Conservation (phyloP, 2,329 filamentous ascomycete species). For the Fusarium setosum region DNA sequence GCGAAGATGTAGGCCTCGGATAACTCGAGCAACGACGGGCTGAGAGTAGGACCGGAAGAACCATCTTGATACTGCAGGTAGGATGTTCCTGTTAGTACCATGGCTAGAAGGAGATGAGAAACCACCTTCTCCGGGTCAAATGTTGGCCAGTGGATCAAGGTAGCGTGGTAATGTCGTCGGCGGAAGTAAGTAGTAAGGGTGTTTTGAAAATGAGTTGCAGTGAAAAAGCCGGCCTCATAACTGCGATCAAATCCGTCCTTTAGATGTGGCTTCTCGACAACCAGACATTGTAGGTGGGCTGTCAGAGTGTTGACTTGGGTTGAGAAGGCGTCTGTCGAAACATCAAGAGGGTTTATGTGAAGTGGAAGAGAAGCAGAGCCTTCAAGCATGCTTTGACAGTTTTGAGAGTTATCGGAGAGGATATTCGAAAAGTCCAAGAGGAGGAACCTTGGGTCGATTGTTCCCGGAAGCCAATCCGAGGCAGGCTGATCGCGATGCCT, state of each 20-base stretch:
- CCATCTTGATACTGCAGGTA: background rate
- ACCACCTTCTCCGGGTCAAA: conserved; percentile 17
- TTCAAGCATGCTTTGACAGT: rapidly evolving
- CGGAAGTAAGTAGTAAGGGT: conserved; percentile 7
- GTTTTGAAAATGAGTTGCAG: conserved; percentile 4
- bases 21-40: background rate
- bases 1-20: conserved; percentile 28
- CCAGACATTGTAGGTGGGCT: background rate
- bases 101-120: conserved; percentile 15
- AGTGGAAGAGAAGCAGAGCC: background rate
- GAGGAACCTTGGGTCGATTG: conserved; percentile 16
- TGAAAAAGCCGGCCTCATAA: conserved; percentile 4
- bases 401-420: background rate
- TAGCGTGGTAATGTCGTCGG: conserved; percentile 15
- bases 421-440: conserved; percentile 17
- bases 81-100: conserved; percentile 6
- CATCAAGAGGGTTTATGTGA: background rate
- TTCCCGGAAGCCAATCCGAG: background rate
- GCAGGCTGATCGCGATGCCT: background rate
- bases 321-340: background rate
- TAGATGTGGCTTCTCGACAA: conserved; percentile 5
- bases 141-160: conserved; percentile 29
- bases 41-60: background rate
- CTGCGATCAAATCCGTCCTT: background rate
- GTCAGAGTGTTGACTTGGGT: background rate